Evolutionary conservation across 2,329 filamentous ascomycete species (phyloP).

Genomic region (Stagonosporopsis chrysanthemi): DNA sequence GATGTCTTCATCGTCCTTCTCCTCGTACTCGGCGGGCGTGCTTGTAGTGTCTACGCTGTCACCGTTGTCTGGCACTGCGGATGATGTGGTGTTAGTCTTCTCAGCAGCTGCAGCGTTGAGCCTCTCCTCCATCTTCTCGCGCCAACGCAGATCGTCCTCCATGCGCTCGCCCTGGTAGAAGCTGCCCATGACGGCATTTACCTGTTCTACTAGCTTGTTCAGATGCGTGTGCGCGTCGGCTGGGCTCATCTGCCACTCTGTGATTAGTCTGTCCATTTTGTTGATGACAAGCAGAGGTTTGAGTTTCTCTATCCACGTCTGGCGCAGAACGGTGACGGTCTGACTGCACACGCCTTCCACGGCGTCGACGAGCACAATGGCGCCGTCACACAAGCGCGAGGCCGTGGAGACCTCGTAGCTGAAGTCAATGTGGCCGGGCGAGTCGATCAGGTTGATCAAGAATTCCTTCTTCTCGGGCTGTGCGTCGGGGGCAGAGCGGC

Average conservation of each 20-base stretch:
- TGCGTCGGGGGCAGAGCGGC: conserved; percentile 73
- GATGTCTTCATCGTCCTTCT: conserved; percentile 93
- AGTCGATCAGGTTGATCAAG: conserved; percentile 96
- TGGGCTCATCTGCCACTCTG: conserved; percentile 92
- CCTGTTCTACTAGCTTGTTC: conserved; percentile 88
- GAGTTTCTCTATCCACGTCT: conserved; percentile 94
- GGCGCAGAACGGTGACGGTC: conserved; percentile 93
- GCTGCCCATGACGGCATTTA: conserved; percentile 95
- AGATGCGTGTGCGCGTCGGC: conserved; percentile 88
- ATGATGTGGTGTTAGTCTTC: conserved; percentile 63
- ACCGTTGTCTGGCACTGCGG: conserved; percentile 60
- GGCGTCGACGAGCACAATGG: conserved; percentile 91
- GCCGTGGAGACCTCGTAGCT: conserved; percentile 98
- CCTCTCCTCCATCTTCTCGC: conserved; percentile 88
- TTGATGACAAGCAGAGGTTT: conserved; percentile 96
- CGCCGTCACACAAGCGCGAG: conserved; percentile 91
- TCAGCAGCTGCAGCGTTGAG: conserved; percentile 74
- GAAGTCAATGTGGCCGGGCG: conserved; percentile 97
- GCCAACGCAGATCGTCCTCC: conserved; percentile 97
- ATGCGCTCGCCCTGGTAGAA: conserved; percentile 98
- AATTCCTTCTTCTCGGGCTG: conserved; percentile 82
- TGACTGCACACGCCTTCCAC: conserved; percentile 99
- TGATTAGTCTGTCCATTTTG: conserved; percentile 95
- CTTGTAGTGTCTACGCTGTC: conserved; percentile 59
- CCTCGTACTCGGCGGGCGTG: conserved; percentile 73